Percentiles rank a stretch among this genome's conserved stretches.
These are phyloP conservation scores for Plasmodium adleri DNA, from an alignment of 169 alveolate genomes.

Conservation along the genomic window DNA sequence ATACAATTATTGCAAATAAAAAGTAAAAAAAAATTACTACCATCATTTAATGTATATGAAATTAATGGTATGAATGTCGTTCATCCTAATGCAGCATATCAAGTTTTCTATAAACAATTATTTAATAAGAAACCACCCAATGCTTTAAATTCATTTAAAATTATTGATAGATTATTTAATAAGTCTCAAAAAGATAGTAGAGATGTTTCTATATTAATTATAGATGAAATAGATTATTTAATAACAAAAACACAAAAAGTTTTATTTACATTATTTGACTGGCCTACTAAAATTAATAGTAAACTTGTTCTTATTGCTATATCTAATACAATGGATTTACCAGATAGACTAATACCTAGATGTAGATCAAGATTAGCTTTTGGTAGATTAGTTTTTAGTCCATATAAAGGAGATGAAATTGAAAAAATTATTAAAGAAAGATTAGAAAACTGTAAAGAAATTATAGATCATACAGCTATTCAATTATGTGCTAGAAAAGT, in stretches of 20 bases:
- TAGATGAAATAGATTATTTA: conserved; percentile 87
- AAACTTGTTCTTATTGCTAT: conserved; percentile 87
- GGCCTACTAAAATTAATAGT: conserved; percentile 88
- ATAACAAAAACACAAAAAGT: conserved; percentile 87
- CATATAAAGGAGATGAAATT: conserved; percentile 88
- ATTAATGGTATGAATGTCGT: conserved; percentile 84
- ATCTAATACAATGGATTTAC: conserved; percentile 90
- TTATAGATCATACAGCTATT: conserved; percentile 80
- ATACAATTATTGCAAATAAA: conserved; percentile 66
- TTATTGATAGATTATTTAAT: conserved; percentile 56
- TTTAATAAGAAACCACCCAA: conserved; percentile 56
- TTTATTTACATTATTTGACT: conserved; percentile 89
- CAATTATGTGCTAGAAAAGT: conserved; percentile 88
- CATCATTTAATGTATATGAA: conserved; percentile 84
- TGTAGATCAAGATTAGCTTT: conserved; percentile 86
- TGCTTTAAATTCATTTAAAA: conserved; percentile 61
- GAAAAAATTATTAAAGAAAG: conserved; percentile 80
- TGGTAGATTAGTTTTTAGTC: conserved; percentile 86
- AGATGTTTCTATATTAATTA: conserved; percentile 76
- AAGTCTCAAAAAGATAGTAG: conserved; percentile 37
- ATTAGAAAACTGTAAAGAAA: conserved; percentile 49
- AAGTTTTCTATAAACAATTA: conserved; percentile 79
- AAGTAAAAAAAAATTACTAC: conserved; percentile 68
- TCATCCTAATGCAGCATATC: conserved; percentile 84
- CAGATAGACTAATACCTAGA: conserved; percentile 85